Evolutionary conservation across 768 basidiomycete genomes (phyloP), one percentile per base, ranked within the genome.

Genomic region (Phlebiopsis flavidoalba): DNA sequence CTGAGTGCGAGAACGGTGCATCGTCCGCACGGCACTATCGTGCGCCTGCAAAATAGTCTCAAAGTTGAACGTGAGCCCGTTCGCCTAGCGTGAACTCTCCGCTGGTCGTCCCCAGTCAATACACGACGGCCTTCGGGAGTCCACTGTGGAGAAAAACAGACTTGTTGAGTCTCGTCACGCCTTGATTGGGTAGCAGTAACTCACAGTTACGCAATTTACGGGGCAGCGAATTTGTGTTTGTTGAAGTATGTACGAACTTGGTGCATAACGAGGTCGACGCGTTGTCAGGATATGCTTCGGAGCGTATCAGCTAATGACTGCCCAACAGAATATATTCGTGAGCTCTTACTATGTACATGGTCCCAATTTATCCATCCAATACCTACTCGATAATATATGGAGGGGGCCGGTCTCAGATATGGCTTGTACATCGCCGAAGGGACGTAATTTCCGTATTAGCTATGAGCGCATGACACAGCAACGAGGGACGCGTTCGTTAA

Each of bases 41-140:
- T 99, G 97, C 0, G 95, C 96, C 75, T 98, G 96, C n/a, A 98
- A 83, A 66, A 99, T 98, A 0, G 96, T 97, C 74, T 99, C 97
- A 70, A 98, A 99, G 76, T 98, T 99, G 85, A 98, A 99, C 0
- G 97, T 98, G 22, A 96, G 81, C 26, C 96, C 96, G 66, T 99
- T 99, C 97, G n/a, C 97, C 98, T 6, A 98, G 83, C 0, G 96
- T 98, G 74, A 99, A 98, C 75, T 98, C 97, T 50, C 97, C 97
- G 63, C 90, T 93, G 21, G 95, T 94, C 11, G 95, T 95, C 17
- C n/a, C 97, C 97, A 2, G 97, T 98, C 51, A 98, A 76, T 21
- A 98, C 81, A 2, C 97, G 87, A 35, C 97, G 83, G 58, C 89
- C 94, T 76, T 98, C 96, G 1, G 97, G 97, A 17, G 95, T 98